These are phyloP conservation scores for Tieghemostelium lacteum DNA, from an alignment of 78 protist species.

Conservation along the genomic window DNA sequence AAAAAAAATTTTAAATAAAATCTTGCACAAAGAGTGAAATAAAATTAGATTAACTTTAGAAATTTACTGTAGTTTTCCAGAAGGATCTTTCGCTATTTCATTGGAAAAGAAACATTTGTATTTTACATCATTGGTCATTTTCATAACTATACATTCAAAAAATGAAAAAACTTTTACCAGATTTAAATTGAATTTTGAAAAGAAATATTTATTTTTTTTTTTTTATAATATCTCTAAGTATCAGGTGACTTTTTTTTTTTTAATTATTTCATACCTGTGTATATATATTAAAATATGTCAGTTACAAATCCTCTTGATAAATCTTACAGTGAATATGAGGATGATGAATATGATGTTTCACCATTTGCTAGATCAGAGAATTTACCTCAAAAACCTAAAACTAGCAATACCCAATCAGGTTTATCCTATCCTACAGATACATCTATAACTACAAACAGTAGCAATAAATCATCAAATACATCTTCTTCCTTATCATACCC, in stretches of 20 bases:
- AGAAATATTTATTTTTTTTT: constrained; percentile 1
- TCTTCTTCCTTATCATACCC: too few species aligned
- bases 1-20: too few species aligned
- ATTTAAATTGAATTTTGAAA: too few species aligned
- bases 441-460: constrained; percentile 13
- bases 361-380: constrained; percentile 51
- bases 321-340: constrained; percentile 25
- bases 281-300: not conserved
- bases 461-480: not conserved
- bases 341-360: constrained; percentile 58
- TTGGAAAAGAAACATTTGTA: too few species aligned
- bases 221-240: not conserved
- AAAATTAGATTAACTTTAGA: too few species aligned
- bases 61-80: too few species aligned
- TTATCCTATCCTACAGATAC: constrained; percentile 48
- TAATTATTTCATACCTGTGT: not conserved
- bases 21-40: too few species aligned
- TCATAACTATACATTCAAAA: too few species aligned
- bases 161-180: too few species aligned
- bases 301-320: constrained; percentile 31
- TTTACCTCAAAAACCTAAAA: not conserved
- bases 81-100: too few species aligned
- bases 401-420: not conserved
- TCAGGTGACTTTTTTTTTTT: not conserved
- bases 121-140: too few species aligned